Evolutionary conservation across 108 stramenopile species (phyloP).

Genomic region (Nannochloropsis gaditana): DNA sequence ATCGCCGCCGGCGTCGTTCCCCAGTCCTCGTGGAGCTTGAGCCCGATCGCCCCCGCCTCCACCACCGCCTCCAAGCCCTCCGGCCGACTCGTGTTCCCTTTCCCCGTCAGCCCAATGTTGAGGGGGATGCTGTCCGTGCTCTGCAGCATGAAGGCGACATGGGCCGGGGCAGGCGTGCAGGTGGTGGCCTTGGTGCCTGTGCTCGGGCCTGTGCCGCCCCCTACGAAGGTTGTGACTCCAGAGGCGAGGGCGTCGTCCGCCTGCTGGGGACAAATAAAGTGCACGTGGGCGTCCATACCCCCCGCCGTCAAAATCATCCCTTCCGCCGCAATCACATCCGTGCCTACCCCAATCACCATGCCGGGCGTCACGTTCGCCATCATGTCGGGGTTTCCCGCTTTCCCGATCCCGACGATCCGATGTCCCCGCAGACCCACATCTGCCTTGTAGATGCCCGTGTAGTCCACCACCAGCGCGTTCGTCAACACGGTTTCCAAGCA

Average conservation of each 20-base stretch:
- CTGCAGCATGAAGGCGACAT: constrained; percentile 75
- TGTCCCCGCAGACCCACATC: constrained; percentile 89
- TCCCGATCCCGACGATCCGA: constrained; percentile 86
- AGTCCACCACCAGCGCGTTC: constrained; percentile 89
- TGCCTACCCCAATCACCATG: constrained; percentile 82
- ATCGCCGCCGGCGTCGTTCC: constrained; percentile 94
- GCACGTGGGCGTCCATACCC: constrained; percentile 90
- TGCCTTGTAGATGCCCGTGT: constrained; percentile 74
- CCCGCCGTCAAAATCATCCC: constrained; percentile 90
- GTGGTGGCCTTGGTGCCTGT: constrained; percentile 91
- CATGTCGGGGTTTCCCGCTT: constrained; percentile 95
- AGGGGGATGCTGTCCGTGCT: constrained; percentile 80
- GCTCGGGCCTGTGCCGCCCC: constrained; percentile 73
- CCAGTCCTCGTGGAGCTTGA: constrained; percentile 99
- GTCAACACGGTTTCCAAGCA: constrained; percentile 88
- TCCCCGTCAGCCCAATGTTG: constrained; percentile 94
- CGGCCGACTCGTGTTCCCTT: constrained; percentile 78
- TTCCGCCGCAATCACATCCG: constrained; percentile 96
- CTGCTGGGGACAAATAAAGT: constrained; percentile 96
- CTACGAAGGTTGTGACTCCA: constrained; percentile 90
- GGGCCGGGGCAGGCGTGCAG: constrained; percentile 84
- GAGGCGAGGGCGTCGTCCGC: constrained; percentile 83
- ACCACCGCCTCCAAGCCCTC: constrained; percentile 53
- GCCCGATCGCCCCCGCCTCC: constrained; percentile 79
- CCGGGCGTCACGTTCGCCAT: constrained; percentile 76